These are phyloP conservation scores for Cutaneotrichosporon spelunceum DNA, from an alignment of 1,284 basidiomycete genomes.

Conservation along the genomic window DNA sequence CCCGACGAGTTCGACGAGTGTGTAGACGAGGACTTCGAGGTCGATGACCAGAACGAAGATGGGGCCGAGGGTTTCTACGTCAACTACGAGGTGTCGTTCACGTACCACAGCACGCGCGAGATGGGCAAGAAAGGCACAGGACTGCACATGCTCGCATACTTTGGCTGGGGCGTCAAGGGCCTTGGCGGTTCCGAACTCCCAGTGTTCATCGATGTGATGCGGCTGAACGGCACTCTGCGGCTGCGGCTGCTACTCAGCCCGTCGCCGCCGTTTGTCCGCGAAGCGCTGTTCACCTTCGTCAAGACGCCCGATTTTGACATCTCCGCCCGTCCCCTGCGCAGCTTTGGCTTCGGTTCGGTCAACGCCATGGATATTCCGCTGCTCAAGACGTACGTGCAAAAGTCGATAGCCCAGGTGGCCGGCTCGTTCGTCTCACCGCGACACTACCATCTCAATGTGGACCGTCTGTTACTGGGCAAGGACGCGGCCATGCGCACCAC, in stretches of 20 bases:
- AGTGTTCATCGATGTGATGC: slow-evolving; percentile 44
- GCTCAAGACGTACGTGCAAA: slow-evolving; percentile 46
- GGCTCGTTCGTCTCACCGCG: slow-evolving; percentile 47
- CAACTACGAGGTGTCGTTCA: slow-evolving; percentile 50
- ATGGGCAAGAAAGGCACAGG: slow-evolving; percentile 40
- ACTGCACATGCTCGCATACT: slow-evolving; percentile 46
- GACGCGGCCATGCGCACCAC: slow-evolving; percentile 39
- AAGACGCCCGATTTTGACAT: slow-evolving; percentile 50
- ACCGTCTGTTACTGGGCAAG: slow-evolving; percentile 47
- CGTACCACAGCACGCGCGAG: slow-evolving; percentile 34
- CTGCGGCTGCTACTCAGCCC: slow-evolving; percentile 47
- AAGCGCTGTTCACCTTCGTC: slow-evolving; percentile 47
- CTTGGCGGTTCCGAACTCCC: slow-evolving; percentile 46
- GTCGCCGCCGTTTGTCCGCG: slow-evolving; percentile 49
- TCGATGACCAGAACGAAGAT: slow-evolving; percentile 21
- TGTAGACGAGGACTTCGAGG: not conserved
- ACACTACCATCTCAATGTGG: slow-evolving; percentile 49
- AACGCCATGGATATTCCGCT: slow-evolving; percentile 51
- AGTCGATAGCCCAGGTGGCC: slow-evolving; percentile 47
- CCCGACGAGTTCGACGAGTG: not conserved
- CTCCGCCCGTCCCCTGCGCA: slow-evolving; percentile 47
- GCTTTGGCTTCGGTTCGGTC: slow-evolving; percentile 34
- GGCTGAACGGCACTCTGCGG: slow-evolving; percentile 37
- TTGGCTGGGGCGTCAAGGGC: slow-evolving; percentile 49
- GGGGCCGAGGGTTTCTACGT: slow-evolving; percentile 45